Evolutionary conservation across 768 basidiomycete genomes (phyloP), one percentile per base, ranked within the genome.

Genomic region (Podaxis sp.): DNA sequence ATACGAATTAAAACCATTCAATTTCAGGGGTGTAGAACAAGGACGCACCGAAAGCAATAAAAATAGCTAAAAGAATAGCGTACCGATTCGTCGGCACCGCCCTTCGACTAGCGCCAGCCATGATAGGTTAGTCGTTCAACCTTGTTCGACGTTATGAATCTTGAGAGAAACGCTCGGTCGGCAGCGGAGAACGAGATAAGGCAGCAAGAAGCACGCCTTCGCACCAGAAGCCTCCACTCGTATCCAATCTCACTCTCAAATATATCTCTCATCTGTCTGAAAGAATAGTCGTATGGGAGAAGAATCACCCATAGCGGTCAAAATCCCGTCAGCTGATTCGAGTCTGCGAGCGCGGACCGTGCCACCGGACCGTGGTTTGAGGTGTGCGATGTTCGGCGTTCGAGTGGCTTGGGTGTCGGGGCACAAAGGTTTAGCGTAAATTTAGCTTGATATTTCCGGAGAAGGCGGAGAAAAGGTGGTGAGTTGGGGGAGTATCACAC

Each of bases 1-100:
- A 52, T 26, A 19, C 6, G 33, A 15, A 40, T 28, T 24, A 49
- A 51, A n/a, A 8, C 8, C 8, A 33, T 2, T 33, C 33, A 44
- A 44, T 44, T 12, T 11, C 49, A 24, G 12, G 12, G 24, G 30
- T 49, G 36, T 36, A 44, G 33, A 17, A 40, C 42, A 6, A 24
- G 8, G 30, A 77, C 82, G 67, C 71, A 86, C 88, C 89, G 66
- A 91, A 91, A 22, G 88, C 89, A 67, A 89, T 84, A 75, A 90
- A 91, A 39, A 85, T 76, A 44, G 87, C 87, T 54, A 90, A 78
- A 39, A 84, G 75, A 48, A 89, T 82, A 9, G 87, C 87, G 72
- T 81, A 83, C 59, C 75, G 79, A 71, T 86, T 89, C n/a, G 82
- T 87, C 46, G 86, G 84, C 54, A 72, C 70, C 72, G 74, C 77